Evolutionary conservation across 2,329 filamentous ascomycete species (phyloP).

Genomic region (Fusarium paranaense): DNA sequence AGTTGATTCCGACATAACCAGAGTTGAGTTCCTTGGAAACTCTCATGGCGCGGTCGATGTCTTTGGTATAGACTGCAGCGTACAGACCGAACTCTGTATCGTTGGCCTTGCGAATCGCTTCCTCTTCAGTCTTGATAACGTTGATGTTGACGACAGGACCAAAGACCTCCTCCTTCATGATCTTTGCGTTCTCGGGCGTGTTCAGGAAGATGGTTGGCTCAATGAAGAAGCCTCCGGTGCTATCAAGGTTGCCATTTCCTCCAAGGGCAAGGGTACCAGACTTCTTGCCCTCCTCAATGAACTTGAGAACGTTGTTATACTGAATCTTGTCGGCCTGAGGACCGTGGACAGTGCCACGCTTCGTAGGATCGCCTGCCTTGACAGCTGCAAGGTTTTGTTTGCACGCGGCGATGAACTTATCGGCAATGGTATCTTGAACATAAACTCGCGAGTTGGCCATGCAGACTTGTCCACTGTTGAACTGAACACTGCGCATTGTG

Average conservation of each 20-base stretch:
- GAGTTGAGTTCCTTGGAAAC: conserved; percentile 66
- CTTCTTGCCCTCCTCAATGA: conserved; percentile 31
- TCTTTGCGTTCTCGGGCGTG: conserved; percentile 48
- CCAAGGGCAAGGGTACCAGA: conserved; percentile 14
- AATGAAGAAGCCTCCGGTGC: conserved; percentile 23
- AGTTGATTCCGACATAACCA: conserved; percentile 71
- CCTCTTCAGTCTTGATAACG: conserved; percentile 51
- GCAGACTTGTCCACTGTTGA: conserved; percentile 69
- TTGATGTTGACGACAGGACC: conserved; percentile 71
- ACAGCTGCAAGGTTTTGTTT: conserved; percentile 12
- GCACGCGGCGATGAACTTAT: conserved; percentile 14
- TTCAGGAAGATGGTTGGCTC: conserved; percentile 34
- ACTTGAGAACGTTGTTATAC: conserved; percentile 20
- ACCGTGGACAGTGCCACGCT: conserved; percentile 15
- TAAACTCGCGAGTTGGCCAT: conserved; percentile 70
- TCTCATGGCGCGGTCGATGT: conserved; percentile 59
- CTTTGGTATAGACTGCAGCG: conserved; percentile 66
- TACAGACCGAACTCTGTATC: conserved; percentile 67
- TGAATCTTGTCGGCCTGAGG: conserved; percentile 31
- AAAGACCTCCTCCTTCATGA: conserved; percentile 73
- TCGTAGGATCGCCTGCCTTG: conserved; percentile 9
- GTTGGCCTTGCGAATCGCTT: conserved; percentile 49
- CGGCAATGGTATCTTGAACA: conserved; percentile 63
- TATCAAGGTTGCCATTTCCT: conserved; percentile 13
- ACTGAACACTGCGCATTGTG: conserved; percentile 58